These are phyloP conservation scores for Candida sp. DNA, from an alignment of 1,139 yeast species.

Conservation along the genomic window DNA sequence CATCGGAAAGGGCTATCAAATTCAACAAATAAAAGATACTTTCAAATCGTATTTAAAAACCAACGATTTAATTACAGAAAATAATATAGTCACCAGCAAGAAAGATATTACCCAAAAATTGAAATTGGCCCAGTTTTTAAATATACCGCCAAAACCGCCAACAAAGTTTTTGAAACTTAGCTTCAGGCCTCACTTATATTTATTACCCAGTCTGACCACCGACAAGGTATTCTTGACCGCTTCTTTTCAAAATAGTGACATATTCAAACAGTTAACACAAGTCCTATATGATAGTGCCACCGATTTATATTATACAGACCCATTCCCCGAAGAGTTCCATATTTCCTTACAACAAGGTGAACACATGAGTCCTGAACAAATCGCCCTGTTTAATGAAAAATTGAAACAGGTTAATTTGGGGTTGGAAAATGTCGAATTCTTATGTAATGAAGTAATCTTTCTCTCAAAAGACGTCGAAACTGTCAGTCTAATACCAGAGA, in stretches of 20 bases:
- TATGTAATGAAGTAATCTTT: neutral
- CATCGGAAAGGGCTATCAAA: conserved; percentile 5
- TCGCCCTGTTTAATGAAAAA: neutral
- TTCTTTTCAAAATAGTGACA: neutral
- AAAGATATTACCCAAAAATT: neutral
- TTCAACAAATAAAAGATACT: conserved; percentile 1
- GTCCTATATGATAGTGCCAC: conserved; percentile 1
- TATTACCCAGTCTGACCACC: conserved; percentile 6
- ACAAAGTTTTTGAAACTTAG: conserved; percentile 4
- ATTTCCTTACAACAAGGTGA: conserved; percentile 2
- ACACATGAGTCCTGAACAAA: neutral
- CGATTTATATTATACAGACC: conserved; percentile 5
- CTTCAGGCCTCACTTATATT: conserved; percentile 6
- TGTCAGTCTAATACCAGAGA: neutral
- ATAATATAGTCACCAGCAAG: neutral
- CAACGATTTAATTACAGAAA: neutral
- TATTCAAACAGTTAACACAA: conserved; percentile 4
- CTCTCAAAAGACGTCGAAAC: neutral
- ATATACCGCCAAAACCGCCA: neutral
- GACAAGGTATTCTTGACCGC: conserved; percentile 8
- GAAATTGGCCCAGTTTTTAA: conserved; percentile 2
- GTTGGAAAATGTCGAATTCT: conserved; percentile 1
- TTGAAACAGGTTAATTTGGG: neutral
- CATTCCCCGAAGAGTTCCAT: neutral
- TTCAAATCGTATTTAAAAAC: conserved; percentile 4